Conservation (phyloP, 371 early-diverging fungal genomes). For the Mortierella sp. region DNA sequence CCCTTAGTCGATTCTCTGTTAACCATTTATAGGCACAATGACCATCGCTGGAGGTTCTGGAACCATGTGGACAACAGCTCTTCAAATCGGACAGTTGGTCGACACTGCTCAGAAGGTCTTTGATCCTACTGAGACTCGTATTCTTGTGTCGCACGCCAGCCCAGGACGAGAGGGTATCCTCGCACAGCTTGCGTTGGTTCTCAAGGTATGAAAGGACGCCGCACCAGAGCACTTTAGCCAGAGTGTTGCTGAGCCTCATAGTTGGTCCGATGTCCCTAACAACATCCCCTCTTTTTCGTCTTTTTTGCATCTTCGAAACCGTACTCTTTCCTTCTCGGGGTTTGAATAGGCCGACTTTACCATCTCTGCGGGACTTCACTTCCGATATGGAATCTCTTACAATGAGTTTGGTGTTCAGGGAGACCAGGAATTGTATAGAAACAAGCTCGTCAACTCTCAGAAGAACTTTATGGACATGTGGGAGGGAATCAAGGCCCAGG, state of each 20-base stretch:
- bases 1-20: too few relatives aligned
- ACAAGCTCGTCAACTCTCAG: conserved; percentile 65
- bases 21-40: conserved; percentile 54
- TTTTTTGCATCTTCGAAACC: not conserved
- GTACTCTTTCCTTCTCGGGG: not conserved
- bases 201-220: conserved; percentile 56
- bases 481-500: conserved; percentile 68
- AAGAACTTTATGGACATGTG: conserved; percentile 68
- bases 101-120: conserved; percentile 66
- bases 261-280: not conserved
- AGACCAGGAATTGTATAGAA: conserved; percentile 69
- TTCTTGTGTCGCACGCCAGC: conserved; percentile 71
- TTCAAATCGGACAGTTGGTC: conserved; percentile 75
- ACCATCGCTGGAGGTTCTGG: conserved; percentile 77
- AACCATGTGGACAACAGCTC: conserved; percentile 76
- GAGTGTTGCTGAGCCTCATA: too few relatives aligned
- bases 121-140: conserved; percentile 67
- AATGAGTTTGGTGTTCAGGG: conserved; percentile 73
- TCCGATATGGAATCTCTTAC: conserved; percentile 75
- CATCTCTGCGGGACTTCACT: conserved; percentile 74
- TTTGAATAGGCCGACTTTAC: conserved; percentile 76
- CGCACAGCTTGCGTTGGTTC: conserved; percentile 67
- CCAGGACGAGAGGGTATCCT: conserved; percentile 74
- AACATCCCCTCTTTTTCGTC: not conserved
- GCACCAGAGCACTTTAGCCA: not conserved